These are phyloP conservation scores for Bipolaris zeicola DNA, from an alignment of 2,329 filamentous ascomycete species.

Conservation along the genomic window DNA sequence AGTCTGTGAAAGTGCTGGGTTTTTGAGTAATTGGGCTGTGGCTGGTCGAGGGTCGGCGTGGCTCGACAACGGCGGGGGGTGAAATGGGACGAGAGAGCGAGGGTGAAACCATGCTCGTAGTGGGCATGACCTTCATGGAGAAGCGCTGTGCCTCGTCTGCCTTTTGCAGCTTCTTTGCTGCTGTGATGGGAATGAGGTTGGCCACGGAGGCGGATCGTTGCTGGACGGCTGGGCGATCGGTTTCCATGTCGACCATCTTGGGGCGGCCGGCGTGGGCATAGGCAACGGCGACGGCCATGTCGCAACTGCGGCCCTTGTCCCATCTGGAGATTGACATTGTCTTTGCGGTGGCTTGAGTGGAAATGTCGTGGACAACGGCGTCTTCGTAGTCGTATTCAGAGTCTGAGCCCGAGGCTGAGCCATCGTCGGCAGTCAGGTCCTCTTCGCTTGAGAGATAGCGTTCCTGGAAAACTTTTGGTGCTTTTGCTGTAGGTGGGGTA, in stretches of 20 bases:
- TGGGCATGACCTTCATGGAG: conserved; percentile 31
- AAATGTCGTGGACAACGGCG: conserved; percentile 38
- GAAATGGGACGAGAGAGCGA: conserved; percentile 31
- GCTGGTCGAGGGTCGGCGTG: conserved; percentile 38
- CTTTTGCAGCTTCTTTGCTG: conserved; percentile 37
- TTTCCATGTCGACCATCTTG: conserved; percentile 46
- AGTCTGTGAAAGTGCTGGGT: conserved; percentile 25
- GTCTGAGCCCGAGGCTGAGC: conserved; percentile 27
- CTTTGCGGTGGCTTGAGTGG: conserved; percentile 35
- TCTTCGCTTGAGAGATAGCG: conserved; percentile 49
- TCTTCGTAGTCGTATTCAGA: conserved; percentile 40
- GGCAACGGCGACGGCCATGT: conserved; percentile 47
- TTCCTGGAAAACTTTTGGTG: conserved; percentile 40
- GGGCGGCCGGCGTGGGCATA: conserved; percentile 47
- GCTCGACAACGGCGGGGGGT: conserved; percentile 27
- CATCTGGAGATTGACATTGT: conserved; percentile 42
- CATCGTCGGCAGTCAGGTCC: conserved; percentile 45
- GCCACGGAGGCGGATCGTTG: conserved; percentile 44
- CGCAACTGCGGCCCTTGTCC: conserved; percentile 43
- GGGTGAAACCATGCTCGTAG: conserved; percentile 14
- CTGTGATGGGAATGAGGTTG: conserved; percentile 34
- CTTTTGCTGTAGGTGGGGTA: conserved; percentile 22
- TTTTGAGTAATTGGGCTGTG: conserved; percentile 34
- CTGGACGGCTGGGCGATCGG: conserved; percentile 25
- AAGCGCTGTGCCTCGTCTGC: conserved; percentile 33